These are phyloP conservation scores for Ailanthus altissimus DNA, from an alignment of 345 rosid genomes.

Conservation along the genomic window DNA sequence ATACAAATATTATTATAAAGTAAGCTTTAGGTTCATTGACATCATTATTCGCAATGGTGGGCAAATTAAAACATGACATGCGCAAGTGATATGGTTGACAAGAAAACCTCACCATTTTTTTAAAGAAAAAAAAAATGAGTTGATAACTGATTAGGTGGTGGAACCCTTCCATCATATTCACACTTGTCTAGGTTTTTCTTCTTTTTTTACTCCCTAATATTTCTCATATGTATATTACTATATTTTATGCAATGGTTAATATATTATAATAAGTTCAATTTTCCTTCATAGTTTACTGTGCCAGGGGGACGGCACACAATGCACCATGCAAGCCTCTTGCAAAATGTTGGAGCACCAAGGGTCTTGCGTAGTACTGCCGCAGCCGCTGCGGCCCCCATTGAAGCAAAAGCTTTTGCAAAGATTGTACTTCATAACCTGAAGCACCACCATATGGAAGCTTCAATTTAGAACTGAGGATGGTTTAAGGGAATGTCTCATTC, in stretches of 20 bases:
- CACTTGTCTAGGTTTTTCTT: not conserved
- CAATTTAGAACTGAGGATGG: not conserved
- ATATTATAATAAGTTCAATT: not conserved
- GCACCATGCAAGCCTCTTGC: conserved; percentile 36
- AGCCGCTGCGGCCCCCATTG: conserved; percentile 30
- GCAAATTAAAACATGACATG: not conserved
- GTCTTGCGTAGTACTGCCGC: conserved; percentile 36
- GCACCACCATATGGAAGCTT: conserved; percentile 23
- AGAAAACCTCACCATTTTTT: not conserved
- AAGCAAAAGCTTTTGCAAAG: conserved; percentile 42
- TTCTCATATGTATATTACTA: no score
- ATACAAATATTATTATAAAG: not conserved
- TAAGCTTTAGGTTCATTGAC: not conserved
- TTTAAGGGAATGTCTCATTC: not conserved
- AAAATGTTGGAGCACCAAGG: conserved; percentile 38
- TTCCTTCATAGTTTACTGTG: conserved; percentile 36
- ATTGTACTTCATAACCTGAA: conserved; percentile 41
- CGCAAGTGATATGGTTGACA: not conserved
- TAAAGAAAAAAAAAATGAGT: no score
- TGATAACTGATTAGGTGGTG: not conserved
- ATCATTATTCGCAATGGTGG: not conserved
- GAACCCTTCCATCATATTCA: not conserved
- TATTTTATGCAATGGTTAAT: not conserved
- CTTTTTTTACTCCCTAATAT: not conserved
- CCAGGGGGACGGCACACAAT: conserved; percentile 42